Percentiles rank a stretch among this genome's conserved stretches.
These are phyloP conservation scores for Pleurotus sapidus DNA, from an alignment of 768 basidiomycete species.

Conservation along the genomic window DNA sequence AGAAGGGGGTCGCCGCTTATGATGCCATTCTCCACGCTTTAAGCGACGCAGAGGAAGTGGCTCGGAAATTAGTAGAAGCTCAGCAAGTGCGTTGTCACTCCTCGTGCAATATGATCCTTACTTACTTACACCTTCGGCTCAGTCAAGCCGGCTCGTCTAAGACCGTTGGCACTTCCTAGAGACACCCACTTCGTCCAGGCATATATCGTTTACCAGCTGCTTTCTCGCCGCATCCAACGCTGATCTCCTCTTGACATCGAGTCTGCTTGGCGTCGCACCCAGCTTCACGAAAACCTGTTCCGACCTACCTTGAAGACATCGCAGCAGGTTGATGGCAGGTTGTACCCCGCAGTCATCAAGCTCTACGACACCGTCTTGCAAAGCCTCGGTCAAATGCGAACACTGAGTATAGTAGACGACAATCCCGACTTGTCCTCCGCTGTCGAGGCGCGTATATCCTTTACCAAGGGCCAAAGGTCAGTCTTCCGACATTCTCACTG, in stretches of 20 bases:
- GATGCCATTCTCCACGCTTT: constrained; percentile 81
- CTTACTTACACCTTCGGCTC: constrained; percentile 2
- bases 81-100: constrained; percentile 58
- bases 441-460: constrained; percentile 73
- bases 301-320: constrained; percentile 8
- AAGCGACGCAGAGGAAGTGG: constrained; percentile 87
- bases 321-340: constrained; percentile 60
- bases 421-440: constrained; percentile 78
- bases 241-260: constrained; percentile 79
- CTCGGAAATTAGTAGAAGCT: constrained; percentile 76
- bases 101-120: background rate
- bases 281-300: constrained; percentile 17
- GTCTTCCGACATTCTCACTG: constrained; percentile 9
- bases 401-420: constrained; percentile 83
- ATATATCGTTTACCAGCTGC: constrained; percentile 84
- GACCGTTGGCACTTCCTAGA: constrained; percentile 39
- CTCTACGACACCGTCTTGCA: constrained; percentile 84
- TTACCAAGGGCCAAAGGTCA: constrained; percentile 73
- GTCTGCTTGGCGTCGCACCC: constrained; percentile 54
- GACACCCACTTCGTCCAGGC: constrained; percentile 85
- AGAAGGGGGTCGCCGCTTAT: constrained; percentile 81
- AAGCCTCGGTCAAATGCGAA: constrained; percentile 80
- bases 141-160: constrained; percentile 38
- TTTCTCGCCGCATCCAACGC: constrained; percentile 84
- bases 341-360: constrained; percentile 89